phyloP scores from a whole-genome alignment of 2,329 filamentous ascomycete genomes.

The Furcasterigmium sp. region DNA sequence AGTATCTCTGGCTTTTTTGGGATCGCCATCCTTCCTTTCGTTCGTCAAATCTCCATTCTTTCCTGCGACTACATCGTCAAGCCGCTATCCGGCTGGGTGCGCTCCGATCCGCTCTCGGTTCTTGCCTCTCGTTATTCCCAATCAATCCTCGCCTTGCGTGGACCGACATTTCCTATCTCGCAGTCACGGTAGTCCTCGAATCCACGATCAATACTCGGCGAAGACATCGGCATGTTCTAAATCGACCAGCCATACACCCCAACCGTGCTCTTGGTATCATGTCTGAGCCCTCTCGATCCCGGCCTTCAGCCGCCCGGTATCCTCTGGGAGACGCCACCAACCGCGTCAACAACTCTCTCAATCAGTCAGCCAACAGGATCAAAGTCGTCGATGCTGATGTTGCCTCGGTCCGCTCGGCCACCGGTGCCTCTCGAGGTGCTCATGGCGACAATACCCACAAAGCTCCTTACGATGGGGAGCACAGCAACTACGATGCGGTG shows the following conservation, averaged over 20 bases:
- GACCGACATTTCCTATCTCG: background rate
- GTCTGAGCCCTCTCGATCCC: conserved; percentile 9
- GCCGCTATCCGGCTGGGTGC: background rate
- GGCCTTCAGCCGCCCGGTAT: conserved; percentile 18
- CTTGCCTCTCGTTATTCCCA: background rate
- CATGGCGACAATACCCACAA: too few relatives aligned
- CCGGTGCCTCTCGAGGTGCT: background rate
- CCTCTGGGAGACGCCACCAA: conserved; percentile 43
- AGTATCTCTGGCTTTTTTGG: background rate
- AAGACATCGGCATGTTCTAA: background rate
- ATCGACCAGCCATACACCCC: background rate
- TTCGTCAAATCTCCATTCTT: background rate
- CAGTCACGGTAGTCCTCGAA: background rate
- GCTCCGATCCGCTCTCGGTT: background rate
- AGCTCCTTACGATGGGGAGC: too few relatives aligned
- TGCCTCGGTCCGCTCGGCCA: background rate
- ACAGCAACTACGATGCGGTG: background rate
- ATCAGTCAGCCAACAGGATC: conserved; percentile 20
- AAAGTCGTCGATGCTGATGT: conserved; percentile 20
- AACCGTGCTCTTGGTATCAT: too few relatives aligned
- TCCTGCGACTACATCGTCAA: background rate
- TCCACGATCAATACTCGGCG: background rate
- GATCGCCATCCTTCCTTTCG: background rate
- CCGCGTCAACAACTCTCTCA: conserved; percentile 35
- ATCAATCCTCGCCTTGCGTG: background rate